Evolutionary conservation across 495 filamentous ascomycete genomes (phyloP), one percentile per base, ranked within the genome.

Genomic region (Penicillium canariense): DNA sequence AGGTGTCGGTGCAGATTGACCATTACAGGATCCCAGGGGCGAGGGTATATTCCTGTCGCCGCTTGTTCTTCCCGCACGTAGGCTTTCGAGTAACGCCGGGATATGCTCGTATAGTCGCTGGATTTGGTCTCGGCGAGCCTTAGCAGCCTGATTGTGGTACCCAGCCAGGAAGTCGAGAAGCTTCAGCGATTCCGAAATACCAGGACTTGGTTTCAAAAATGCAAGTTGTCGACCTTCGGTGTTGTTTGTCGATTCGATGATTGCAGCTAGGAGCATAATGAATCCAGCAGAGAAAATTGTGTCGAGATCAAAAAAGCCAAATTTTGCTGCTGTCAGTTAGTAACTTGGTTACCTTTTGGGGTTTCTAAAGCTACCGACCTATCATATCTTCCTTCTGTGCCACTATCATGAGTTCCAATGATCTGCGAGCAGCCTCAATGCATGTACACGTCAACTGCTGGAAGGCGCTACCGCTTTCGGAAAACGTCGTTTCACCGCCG

Each of bases 231-330:
- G 18, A 1, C 27, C 38, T 3, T 26, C 14, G 8, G 22, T 26
- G 42, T 26, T 31, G 5, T 27, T 38, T n/a, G 51, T 28, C 9
- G 51, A 17, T 20, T 54, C 31, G 5, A 54, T 54, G 8, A 54
- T 54, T 15, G 20, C 42, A 10, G 40, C 42, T 6, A 54, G 40
- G 0, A 54, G 17, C 42, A 54, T 46, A 20, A 54, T 54, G 17
- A 54, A 54, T 1, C 51, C 51, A 1, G 51, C 51, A 7, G 51
- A 54, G 17, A 54, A 54, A 3, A 47, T 54, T 6, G 51, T 9
- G 22, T 54, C 51, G 8, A 54, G 40, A 25, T 54, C 51, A 28
- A 54, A 54, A 11, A 54, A 54, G 14, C 51, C 51, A 17, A 54
- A 54, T 38, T 46, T 54, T 14, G 51, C 51, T 54, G 8, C 30